Evolutionary conservation across 768 basidiomycete genomes (phyloP).

Genomic region (Crucibulum laeve): DNA sequence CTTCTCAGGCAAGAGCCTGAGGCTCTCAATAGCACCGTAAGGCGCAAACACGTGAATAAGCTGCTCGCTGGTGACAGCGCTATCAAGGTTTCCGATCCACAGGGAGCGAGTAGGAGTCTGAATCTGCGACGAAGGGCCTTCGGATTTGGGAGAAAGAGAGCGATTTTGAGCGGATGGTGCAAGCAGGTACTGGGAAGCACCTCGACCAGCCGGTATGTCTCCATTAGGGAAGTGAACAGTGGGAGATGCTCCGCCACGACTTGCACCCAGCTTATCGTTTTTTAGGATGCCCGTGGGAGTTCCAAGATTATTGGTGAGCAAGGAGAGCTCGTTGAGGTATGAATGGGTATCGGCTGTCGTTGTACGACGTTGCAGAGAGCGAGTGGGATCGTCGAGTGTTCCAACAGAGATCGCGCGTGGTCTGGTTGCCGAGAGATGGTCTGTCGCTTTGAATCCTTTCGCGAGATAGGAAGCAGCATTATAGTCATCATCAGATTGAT

Average conservation of each 20-base stretch:
- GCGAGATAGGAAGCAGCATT: constrained; percentile 58
- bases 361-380: constrained; percentile 60
- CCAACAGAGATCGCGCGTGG: constrained; percentile 90
- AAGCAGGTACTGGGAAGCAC: constrained; percentile 59
- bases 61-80: constrained; percentile 90
- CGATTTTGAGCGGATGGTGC: constrained; percentile 68
- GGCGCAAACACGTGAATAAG: constrained; percentile 94
- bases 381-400: constrained; percentile 76
- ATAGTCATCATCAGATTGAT: constrained; percentile 51
- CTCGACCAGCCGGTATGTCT: constrained; percentile 49
- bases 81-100: constrained; percentile 98
- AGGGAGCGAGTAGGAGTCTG: constrained; percentile 94
- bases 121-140: constrained; percentile 64
- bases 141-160: constrained; percentile 80
- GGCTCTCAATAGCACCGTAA: constrained; percentile 95
- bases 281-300: constrained; percentile 56
- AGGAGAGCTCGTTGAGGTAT: constrained; percentile 50
- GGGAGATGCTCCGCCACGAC: constrained; percentile 43
- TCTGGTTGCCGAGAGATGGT: constrained; percentile 58
- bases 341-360: constrained; percentile 51
- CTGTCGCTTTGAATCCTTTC: constrained; percentile 71
- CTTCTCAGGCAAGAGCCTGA: constrained; percentile 96
- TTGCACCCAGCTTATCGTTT: constrained; percentile 46
- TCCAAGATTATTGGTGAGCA: constrained; percentile 30
- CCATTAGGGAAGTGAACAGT: constrained; percentile 70